phyloP scores from a whole-genome alignment of 345 rosid species.

The Turritis glabra region DNA sequence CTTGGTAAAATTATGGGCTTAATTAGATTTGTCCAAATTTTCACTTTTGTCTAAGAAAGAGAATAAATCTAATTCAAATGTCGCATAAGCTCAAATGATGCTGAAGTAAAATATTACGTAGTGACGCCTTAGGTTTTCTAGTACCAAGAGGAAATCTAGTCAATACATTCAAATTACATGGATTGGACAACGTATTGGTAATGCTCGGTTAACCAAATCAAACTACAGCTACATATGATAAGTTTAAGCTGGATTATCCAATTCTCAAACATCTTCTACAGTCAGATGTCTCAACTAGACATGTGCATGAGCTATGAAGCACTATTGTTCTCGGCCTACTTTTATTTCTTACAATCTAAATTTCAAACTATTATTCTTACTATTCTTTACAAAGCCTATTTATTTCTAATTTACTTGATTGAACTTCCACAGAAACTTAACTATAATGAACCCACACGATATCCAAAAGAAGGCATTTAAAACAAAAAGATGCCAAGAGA shows the following conservation, averaged over 20 bases:
- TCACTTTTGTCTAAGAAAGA: not conserved
- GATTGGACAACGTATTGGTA: not conserved
- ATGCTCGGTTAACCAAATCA: slow-evolving; percentile 6
- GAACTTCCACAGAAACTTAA: slow-evolving; percentile 14
- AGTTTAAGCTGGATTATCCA: not conserved
- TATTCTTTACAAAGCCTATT: slow-evolving; percentile 14
- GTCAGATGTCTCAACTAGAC: not conserved
- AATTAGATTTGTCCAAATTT: not conserved
- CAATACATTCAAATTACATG: slow-evolving; percentile 7
- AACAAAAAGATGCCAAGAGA: slow-evolving; percentile 10
- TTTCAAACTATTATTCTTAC: slow-evolving; percentile 4
- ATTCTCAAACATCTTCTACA: not conserved
- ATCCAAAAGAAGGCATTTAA: slow-evolving; percentile 10
- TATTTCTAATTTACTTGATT: not conserved
- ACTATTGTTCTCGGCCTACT: not conserved
- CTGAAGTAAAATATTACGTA: not conserved
- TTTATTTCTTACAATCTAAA: not conserved
- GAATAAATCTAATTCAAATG: not conserved
- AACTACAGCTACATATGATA: not conserved
- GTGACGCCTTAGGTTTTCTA: not conserved
- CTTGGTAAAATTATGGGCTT: not conserved
- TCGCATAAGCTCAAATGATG: not conserved
- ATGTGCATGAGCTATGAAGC: not conserved
- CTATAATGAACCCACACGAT: slow-evolving; percentile 20
- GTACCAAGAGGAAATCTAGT: not conserved